A percentile compares a stretch with the other conserved stretches of the same genome.
These are phyloP conservation scores for Rhizopogon vinicolor DNA, from an alignment of 768 basidiomycete species.

Conservation along the genomic window DNA sequence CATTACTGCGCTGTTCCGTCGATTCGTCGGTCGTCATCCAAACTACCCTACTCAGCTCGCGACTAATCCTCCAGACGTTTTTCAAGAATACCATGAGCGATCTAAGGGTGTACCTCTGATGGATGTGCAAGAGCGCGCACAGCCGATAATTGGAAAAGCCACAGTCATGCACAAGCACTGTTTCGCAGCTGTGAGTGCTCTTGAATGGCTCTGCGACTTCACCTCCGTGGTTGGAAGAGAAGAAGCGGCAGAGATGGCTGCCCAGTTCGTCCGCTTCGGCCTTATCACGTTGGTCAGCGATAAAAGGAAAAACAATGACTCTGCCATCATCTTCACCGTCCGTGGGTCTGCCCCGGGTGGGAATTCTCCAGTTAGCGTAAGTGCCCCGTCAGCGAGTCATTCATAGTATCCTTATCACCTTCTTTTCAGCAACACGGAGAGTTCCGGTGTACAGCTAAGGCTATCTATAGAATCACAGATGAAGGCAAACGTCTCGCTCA, in stretches of 20 bases:
- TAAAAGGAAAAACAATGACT: conserved; percentile 87
- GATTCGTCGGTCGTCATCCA: conserved; percentile 86
- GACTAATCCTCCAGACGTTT: conserved; percentile 49
- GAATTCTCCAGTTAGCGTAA: conserved; percentile 69
- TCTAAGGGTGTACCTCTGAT: conserved; percentile 68
- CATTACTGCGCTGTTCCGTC: conserved; percentile 90
- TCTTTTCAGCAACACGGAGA: conserved; percentile 79
- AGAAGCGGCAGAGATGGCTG: conserved; percentile 96
- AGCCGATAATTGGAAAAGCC: conserved; percentile 45
- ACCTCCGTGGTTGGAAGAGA: conserved; percentile 94
- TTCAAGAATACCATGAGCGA: conserved; percentile 74
- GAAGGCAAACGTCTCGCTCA: conserved; percentile 83
- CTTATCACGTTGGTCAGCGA: conserved; percentile 86
- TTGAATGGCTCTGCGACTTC: conserved; percentile 98
- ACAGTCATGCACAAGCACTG: conserved; percentile 56
- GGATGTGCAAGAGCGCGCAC: conserved; percentile 67
- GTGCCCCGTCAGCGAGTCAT: conserved; percentile 20
- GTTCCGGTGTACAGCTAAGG: conserved; percentile 94
- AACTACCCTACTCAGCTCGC: conserved; percentile 60
- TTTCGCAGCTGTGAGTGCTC: conserved; percentile 80
- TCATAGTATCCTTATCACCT: conserved; percentile 7
- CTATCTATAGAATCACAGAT: conserved; percentile 91
- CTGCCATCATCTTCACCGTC: conserved; percentile 90
- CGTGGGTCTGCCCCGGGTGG: conserved; percentile 74
- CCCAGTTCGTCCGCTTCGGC: conserved; percentile 95